Conservation (phyloP, 176 grass and related monocot species). For the Cenchrus americanus region DNA sequence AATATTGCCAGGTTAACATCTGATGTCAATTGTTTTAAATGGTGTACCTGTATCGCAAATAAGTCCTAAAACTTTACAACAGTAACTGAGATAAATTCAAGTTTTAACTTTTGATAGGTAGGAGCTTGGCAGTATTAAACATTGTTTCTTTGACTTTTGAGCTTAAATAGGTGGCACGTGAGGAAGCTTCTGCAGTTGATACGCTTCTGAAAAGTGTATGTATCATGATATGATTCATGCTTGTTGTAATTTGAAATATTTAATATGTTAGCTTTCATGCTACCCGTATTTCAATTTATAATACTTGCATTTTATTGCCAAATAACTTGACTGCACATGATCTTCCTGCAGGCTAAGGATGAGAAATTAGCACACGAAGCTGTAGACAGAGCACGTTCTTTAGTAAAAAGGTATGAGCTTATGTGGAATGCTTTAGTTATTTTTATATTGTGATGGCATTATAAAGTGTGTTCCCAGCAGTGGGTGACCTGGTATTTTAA, state of each 20-base stretch:
- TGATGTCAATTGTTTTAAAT: not conserved
- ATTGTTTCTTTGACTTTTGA: not conserved
- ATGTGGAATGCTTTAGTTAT: not conserved
- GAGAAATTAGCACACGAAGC: slow-evolving; percentile 9
- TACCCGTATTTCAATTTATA: not conserved
- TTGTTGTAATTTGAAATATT: slow-evolving; percentile 8
- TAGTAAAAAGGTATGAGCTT: slow-evolving; percentile 16
- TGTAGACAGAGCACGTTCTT: not conserved
- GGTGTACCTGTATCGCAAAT: not conserved
- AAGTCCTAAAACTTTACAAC: not conserved
- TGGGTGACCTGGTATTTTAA: not conserved
- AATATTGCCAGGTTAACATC: not conserved
- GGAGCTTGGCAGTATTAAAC: slow-evolving; percentile 11
- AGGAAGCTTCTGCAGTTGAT: not conserved
- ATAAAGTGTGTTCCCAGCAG: too few species aligned
- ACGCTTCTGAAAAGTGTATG: slow-evolving; percentile 4
- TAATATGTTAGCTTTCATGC: slow-evolving; percentile 5
- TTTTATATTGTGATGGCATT: not conserved
- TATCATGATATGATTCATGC: not conserved
- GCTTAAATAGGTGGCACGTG: not conserved
- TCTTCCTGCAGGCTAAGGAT: slow-evolving; percentile 28
- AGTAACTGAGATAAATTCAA: too few species aligned
- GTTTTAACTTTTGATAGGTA: not conserved
- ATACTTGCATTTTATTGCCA: slow-evolving; percentile 1
- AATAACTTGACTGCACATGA: slow-evolving; percentile 10